These are phyloP conservation scores for Neltuma alba DNA, from an alignment of 306 rosid genomes.

Conservation along the genomic window DNA sequence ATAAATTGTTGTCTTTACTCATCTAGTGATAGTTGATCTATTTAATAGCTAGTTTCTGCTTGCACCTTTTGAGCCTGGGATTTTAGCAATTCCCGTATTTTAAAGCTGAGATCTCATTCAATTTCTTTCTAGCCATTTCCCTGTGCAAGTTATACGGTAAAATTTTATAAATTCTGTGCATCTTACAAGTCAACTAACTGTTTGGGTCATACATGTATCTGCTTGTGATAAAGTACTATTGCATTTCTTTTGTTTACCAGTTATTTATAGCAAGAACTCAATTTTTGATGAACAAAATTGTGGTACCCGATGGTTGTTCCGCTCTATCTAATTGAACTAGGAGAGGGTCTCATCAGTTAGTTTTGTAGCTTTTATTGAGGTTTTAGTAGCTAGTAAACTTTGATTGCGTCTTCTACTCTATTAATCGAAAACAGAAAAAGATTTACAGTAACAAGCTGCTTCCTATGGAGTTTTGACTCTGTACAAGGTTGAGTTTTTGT, in stretches of 20 bases:
- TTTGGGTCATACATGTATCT: slow-evolving; percentile 4
- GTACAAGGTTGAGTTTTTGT: slow-evolving; percentile 63
- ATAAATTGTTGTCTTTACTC: neutral
- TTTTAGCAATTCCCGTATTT: slow-evolving; percentile 23
- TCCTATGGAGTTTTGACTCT: slow-evolving; percentile 53
- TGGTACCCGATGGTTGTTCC: slow-evolving; percentile 15
- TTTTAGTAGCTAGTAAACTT: slow-evolving; percentile 36
- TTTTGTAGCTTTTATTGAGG: slow-evolving; percentile 32
- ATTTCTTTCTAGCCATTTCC: slow-evolving; percentile 16
- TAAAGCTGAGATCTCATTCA: slow-evolving; percentile 29
- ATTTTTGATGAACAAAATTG: slow-evolving; percentile 16
- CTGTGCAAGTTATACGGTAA: slow-evolving; percentile 15
- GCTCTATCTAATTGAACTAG: slow-evolving; percentile 5
- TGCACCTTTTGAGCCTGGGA: neutral
- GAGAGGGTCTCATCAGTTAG: slow-evolving; percentile 21
- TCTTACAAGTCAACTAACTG: neutral
- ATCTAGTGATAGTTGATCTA: slow-evolving; percentile 16
- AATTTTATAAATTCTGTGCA: slow-evolving; percentile 15
- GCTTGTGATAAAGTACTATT: neutral
- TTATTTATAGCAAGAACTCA: neutral
- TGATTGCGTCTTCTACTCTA: slow-evolving; percentile 29
- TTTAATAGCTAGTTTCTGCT: slow-evolving; percentile 4
- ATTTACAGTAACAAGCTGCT: slow-evolving; percentile 43
- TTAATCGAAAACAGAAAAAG: slow-evolving; percentile 39
- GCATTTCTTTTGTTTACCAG: neutral